phyloP scores from a whole-genome alignment of 1,284 basidiomycete species.

The Trichosporon sp. region DNA sequence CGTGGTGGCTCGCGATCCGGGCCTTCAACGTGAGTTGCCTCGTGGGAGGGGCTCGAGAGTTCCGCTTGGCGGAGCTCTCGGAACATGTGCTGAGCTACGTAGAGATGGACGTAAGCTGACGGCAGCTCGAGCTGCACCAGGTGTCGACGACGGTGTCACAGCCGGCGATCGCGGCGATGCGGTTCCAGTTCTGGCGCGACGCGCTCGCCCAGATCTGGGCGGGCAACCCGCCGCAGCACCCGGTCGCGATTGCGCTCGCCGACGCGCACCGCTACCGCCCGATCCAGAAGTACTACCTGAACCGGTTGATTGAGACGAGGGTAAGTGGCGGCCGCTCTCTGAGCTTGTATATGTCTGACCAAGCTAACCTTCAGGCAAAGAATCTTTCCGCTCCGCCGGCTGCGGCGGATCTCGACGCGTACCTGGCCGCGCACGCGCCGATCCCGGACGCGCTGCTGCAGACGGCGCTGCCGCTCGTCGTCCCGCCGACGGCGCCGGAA shows the following conservation, averaged over 20 bases:
- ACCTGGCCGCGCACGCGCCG: conserved; percentile 68
- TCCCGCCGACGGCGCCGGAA: conserved; percentile 55
- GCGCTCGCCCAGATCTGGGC: conserved; percentile 62
- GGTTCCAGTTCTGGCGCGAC: conserved; percentile 91
- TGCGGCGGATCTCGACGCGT: conserved; percentile 65
- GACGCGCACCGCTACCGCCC: conserved; percentile 55
- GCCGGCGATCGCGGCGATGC: conserved; percentile 74
- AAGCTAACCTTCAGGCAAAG: conserved; percentile 57
- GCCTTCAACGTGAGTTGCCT: conserved; percentile 73
- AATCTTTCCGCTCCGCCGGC: conserved; percentile 62
- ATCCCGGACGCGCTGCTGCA: conserved; percentile 76
- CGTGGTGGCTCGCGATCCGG: conserved; percentile 72
- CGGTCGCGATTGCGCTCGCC: conserved; percentile 70
- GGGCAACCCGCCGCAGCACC: conserved; percentile 60
- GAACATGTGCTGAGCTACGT: not conserved
- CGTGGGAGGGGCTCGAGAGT: not conserved
- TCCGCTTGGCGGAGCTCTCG: too few species aligned
- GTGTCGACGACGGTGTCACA: conserved; percentile 75
- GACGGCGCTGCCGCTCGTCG: conserved; percentile 67
- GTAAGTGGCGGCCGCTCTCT: conserved; percentile 53
- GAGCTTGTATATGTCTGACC: not conserved
- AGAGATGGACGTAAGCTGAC: not conserved
- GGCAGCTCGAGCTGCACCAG: conserved; percentile 76
- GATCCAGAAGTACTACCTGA: conserved; percentile 64
- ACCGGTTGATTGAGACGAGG: conserved; percentile 77